Evolutionary conservation across 73 alveolate genomes (phyloP).

Genomic region (Tetrahymena elliotti): DNA sequence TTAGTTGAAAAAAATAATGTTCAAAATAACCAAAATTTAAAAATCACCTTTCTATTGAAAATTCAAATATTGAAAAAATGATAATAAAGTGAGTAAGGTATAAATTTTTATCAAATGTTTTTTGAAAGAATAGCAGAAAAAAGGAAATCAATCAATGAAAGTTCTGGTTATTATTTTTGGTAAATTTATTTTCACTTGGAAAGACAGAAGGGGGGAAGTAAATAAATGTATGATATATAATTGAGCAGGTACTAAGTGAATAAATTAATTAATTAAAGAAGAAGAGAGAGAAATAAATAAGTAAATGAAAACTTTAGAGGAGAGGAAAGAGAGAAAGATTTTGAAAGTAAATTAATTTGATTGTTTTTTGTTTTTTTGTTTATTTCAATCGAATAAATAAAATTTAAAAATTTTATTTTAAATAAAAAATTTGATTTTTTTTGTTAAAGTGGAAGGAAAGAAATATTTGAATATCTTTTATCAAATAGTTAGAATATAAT

Average conservation of each 20-base stretch:
- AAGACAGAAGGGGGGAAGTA: background rate
- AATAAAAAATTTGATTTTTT: background rate
- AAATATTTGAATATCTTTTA: background rate
- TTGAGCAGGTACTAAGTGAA: background rate
- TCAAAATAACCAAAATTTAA: background rate
- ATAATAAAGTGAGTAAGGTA: background rate
- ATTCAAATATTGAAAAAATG: background rate
- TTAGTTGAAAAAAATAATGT: too few species aligned
- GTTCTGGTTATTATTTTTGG: background rate
- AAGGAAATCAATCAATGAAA: background rate
- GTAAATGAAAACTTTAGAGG: background rate
- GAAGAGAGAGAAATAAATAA: background rate
- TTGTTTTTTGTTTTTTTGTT: background rate
- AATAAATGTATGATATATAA: too few species aligned
- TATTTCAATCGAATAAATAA: background rate
- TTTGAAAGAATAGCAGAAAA: background rate
- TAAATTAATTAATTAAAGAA: too few species aligned
- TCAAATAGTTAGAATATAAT: background rate
- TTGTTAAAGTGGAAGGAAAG: background rate
- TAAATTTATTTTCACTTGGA: background rate
- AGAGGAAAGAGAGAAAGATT: background rate
- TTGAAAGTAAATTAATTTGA: background rate
- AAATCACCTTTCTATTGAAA: too few species aligned
- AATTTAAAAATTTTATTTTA: background rate
- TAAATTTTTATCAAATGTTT: too few species aligned